A percentile compares a stretch with the other conserved stretches of the same genome.
These are phyloP conservation scores for Stellera chamaejasme DNA, from an alignment of 345 rosid genomes.

Conservation along the genomic window DNA sequence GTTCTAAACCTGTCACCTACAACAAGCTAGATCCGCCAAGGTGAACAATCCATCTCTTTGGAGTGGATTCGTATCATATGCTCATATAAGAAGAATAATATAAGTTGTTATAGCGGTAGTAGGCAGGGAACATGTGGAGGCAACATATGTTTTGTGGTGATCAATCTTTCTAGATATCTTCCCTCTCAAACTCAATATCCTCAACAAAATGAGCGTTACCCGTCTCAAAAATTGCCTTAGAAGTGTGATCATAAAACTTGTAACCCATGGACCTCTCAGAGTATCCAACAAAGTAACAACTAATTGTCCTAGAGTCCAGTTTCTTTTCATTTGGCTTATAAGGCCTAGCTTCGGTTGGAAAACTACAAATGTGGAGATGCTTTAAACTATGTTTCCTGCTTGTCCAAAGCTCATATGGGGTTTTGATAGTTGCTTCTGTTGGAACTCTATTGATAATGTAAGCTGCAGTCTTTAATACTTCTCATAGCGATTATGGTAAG, in stretches of 20 bases:
- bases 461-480: too few species aligned
- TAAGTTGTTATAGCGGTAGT: too few species aligned
- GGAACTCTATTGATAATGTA: too few species aligned
- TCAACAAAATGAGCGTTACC: not conserved
- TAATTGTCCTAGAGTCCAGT: slow-evolving; percentile 1
- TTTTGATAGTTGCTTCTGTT: not conserved
- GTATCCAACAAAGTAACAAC: not conserved
- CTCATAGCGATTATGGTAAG: too few species aligned
- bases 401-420: slow-evolving; percentile 1
- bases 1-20: too few species aligned
- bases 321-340: slow-evolving; percentile 6
- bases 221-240: not conserved
- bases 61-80: too few species aligned
- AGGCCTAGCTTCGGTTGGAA: not conserved
- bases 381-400: not conserved
- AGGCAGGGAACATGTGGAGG: too few species aligned
- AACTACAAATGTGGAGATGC: not conserved
- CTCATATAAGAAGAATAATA: too few species aligned
- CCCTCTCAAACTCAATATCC: not conserved
- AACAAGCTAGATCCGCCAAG: too few species aligned
- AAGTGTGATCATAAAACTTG: not conserved
- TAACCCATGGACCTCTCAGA: not conserved
- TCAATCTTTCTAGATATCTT: too few species aligned
- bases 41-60: too few species aligned
- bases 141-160: too few species aligned